A percentile compares a stretch with the other conserved stretches of the same genome.
Evolutionary conservation across 75 land plant species (phyloP).

Genomic region (Azolla pinnata): DNA sequence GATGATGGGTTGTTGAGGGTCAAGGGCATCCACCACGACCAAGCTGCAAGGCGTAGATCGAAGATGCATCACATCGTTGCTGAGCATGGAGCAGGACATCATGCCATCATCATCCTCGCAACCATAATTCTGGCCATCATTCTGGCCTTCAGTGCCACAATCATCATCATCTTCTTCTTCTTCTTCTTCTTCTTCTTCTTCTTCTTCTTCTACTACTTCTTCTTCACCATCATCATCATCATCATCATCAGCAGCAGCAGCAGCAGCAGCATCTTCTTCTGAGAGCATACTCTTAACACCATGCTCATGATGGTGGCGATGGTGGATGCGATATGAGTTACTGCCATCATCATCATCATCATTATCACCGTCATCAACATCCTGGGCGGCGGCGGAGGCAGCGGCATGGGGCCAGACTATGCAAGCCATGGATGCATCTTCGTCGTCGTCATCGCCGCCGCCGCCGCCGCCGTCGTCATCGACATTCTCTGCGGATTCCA

Average conservation of each 20-base stretch:
- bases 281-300: neutral
- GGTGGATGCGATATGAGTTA: no score
- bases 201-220: no score
- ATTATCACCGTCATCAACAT: neutral
- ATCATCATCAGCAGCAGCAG: no score
- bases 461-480: neutral
- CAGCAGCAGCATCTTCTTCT: no score
- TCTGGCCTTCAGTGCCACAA: neutral
- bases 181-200: no score
- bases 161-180: no score
- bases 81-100: neutral
- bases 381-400: neutral
- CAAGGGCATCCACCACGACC: conserved; percentile 68
- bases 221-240: no score
- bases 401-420: neutral
- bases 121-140: neutral
- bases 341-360: neutral
- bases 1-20: conserved; percentile 63
- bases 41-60: conserved; percentile 36
- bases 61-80: neutral
- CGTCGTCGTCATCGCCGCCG: neutral
- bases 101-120: neutral
- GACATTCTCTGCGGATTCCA: no score
- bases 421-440: neutral
- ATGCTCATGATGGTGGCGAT: neutral